A percentile compares a stretch with the other conserved stretches of the same genome.
phyloP scores from a whole-genome alignment of 345 rosid genomes.

The Brassica napus region DNA sequence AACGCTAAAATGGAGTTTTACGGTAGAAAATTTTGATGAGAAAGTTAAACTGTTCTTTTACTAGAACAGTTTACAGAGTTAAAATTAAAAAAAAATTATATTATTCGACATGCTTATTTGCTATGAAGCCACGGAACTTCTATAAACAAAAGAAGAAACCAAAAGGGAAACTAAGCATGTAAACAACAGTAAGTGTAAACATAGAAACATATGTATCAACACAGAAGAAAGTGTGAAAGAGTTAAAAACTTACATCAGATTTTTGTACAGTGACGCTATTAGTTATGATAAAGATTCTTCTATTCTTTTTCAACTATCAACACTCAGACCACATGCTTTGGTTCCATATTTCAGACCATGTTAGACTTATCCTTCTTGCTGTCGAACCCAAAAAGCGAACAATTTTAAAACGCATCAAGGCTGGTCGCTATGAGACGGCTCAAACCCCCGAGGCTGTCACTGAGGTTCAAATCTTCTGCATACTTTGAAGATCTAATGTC shows the following conservation, averaged over 20 bases:
- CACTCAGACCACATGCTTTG: conserved; percentile 29
- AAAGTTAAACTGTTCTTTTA: neutral
- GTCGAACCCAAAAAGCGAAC: conserved; percentile 63
- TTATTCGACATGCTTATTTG: neutral
- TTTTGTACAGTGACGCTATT: conserved; percentile 39
- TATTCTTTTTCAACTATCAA: conserved; percentile 32
- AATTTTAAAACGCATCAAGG: conserved; percentile 88
- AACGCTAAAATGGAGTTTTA: neutral
- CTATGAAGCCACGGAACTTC: conserved; percentile 8
- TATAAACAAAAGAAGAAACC: neutral
- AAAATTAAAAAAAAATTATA: neutral
- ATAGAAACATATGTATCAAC: conserved; percentile 25
- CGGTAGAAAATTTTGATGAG: neutral
- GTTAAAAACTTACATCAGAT: conserved; percentile 32
- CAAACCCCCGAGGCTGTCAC: conserved; percentile 84
- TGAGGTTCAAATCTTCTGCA: conserved; percentile 65
- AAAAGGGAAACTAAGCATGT: conserved; percentile 19
- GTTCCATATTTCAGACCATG: conserved; percentile 49
- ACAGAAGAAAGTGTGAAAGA: conserved; percentile 22
- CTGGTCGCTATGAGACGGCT: conserved; percentile 92
- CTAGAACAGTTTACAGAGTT: neutral
- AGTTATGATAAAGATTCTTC: conserved; percentile 24
- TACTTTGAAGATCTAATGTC: conserved; percentile 71
- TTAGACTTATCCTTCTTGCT: conserved; percentile 75
- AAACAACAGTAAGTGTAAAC: conserved; percentile 27